Evolutionary conservation across 495 filamentous ascomycete species (phyloP).

Genomic region (Aspergillus sclerotioniger): DNA sequence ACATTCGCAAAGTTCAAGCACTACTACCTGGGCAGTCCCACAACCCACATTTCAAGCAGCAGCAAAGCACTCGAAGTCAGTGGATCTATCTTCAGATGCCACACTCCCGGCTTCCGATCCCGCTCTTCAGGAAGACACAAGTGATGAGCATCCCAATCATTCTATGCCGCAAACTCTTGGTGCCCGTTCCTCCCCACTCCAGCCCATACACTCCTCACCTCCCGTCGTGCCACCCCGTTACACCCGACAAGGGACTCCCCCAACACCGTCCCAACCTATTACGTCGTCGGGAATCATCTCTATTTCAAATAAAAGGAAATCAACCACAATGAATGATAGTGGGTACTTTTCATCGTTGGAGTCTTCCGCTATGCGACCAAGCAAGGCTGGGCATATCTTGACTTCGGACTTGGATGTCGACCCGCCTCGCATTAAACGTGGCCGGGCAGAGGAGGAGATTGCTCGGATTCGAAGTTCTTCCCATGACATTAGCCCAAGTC

Average conservation of each 20-base stretch:
- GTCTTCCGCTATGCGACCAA: conserved; percentile 79
- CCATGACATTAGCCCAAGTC: conserved; percentile 78
- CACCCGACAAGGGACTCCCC: conserved; percentile 69
- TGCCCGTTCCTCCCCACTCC: conserved; percentile 59
- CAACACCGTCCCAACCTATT: conserved; percentile 58
- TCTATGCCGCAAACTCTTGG: conserved; percentile 30
- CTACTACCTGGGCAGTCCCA: conserved; percentile 43
- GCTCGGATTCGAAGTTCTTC: conserved; percentile 88
- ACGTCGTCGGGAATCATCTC: conserved; percentile 55
- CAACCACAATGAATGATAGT: conserved; percentile 83
- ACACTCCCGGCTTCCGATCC: conserved; percentile 87
- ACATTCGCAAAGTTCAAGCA: conserved; percentile 30
- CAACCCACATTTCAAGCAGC: conserved; percentile 27
- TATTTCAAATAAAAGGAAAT: conserved; percentile 67
- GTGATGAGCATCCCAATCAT: conserved; percentile 44
- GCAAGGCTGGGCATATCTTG: conserved; percentile 56
- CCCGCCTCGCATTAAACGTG: conserved; percentile 75
- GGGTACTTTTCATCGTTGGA: conserved; percentile 98
- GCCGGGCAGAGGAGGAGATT: conserved; percentile 93
- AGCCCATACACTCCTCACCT: conserved; percentile 81
- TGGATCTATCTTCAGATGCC: conserved; percentile 87
- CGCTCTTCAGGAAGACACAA: conserved; percentile 62
- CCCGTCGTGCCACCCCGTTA: conserved; percentile 67
- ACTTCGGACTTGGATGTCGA: conserved; percentile 72
- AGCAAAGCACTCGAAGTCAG: conserved; percentile 26